Evolutionary conservation across 75 land plant genomes (phyloP), one percentile per base, ranked within the genome.

Genomic region (Chamaecyparis obtusa): DNA sequence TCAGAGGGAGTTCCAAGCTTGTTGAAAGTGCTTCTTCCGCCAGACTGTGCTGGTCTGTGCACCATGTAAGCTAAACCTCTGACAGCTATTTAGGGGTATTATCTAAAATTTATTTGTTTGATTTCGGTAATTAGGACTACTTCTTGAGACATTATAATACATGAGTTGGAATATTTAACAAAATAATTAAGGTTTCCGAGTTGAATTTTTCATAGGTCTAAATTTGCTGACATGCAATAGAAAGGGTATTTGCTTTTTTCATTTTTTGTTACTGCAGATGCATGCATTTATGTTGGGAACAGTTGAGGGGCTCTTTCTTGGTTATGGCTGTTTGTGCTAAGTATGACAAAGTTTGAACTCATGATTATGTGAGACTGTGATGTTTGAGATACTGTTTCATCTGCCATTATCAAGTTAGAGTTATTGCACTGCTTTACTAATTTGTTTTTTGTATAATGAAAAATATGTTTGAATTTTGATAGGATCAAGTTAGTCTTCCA

Each of bases 1-100:
- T 95, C 96, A 24, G 93, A 94, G 72, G 99, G 98, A 85, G 93
- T 97, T 84, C 99, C 99, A 39, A 93, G 95, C 87, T 93, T 97
- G 87, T 86, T 97, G 79, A 96, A 94, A 69, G 98, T 95, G 54
- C 85, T 95, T 81, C 93, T 97, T 78, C 97, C 98, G 24, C 87
- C 96, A 64, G 94, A 87, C 84, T 92, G 89, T 81, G 79, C 88
- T 72, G 95, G 93, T 48, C 90, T 95, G 85, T 93, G 93, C 86
- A 83, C 54, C 27, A 33, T 90, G 96, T 95, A 82, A 90, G 95
- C 89, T 19, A 30, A 67, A 72, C 56, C 69, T 60, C 49, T 71
- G 8, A 9, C 14, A 46, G 16, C 85, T 30, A 11, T 49, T 84
- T 44, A 48, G 33, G n/a, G 24, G 49, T 78, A 14, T 78, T 78